These are phyloP conservation scores for Laetiporus sulphureus DNA, from an alignment of 1,284 basidiomycete genomes.

Conservation along the genomic window DNA sequence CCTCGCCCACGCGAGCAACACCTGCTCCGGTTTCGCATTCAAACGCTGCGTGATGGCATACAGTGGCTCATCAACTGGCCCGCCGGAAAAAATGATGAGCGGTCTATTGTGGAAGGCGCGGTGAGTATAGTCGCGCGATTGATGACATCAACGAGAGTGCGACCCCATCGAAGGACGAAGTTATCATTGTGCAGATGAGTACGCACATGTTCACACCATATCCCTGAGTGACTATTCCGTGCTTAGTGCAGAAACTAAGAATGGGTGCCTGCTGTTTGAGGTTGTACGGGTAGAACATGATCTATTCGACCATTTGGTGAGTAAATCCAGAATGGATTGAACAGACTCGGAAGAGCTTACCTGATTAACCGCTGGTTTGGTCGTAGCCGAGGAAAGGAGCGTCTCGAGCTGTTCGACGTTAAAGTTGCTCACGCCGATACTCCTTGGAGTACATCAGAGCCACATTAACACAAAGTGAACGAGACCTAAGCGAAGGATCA, in stretches of 20 bases:
- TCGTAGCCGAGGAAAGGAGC: slow-evolving; percentile 49
- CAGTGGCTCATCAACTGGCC: slow-evolving; percentile 62
- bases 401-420: slow-evolving; percentile 57
- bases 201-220: slow-evolving; percentile 65
- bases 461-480: too few species aligned
- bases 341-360: slow-evolving; percentile 36
- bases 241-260: slow-evolving; percentile 48
- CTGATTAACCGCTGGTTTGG: slow-evolving; percentile 76
- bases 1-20: slow-evolving; percentile 62
- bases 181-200: background rate
- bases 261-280: slow-evolving; percentile 45
- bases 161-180: background rate
- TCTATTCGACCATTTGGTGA: too few species aligned
- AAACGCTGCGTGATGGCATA: slow-evolving; percentile 50
- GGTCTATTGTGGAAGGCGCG: too few species aligned
- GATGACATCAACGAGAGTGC: background rate
- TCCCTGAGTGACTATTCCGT: slow-evolving; percentile 66
- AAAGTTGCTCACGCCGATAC: slow-evolving; percentile 86
- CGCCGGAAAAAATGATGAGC: slow-evolving; percentile 60
- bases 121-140: too few species aligned
- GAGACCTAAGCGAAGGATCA: too few species aligned
- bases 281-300: slow-evolving; percentile 71
- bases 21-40: slow-evolving; percentile 60
- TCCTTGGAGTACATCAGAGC: too few species aligned
- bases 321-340: too few species aligned